Percentiles rank a stretch among this genome's conserved stretches.
These are phyloP conservation scores for Solanum hybrid DNA, from an alignment of 305 asterid species.

Conservation along the genomic window DNA sequence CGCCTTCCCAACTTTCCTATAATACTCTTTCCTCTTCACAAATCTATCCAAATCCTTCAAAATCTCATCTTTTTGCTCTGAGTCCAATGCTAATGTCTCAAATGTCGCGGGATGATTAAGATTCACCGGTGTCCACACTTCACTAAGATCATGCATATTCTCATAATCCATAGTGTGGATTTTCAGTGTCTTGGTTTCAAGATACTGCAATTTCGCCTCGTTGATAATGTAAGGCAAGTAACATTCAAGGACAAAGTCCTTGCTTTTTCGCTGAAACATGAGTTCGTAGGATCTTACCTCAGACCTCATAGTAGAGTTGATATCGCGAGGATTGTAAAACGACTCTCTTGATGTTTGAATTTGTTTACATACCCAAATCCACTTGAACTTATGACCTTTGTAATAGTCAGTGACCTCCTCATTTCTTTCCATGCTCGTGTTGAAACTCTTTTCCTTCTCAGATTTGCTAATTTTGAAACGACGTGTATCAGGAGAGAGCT, in stretches of 20 bases:
- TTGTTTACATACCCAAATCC: not conserved
- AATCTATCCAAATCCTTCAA: not conserved
- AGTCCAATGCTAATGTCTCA: not conserved
- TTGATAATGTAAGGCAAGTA: conserved; percentile 42
- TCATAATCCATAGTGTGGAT: conserved; percentile 9
- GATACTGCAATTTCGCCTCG: conserved; percentile 11
- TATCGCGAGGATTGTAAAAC: not conserved
- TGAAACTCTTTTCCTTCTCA: not conserved
- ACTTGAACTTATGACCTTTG: not conserved
- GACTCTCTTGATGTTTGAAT: not conserved
- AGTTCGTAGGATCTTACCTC: conserved; percentile 15
- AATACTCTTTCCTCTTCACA: conserved; percentile 6
- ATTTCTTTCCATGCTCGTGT: not conserved
- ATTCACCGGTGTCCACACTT: not conserved
- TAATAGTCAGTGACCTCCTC: not conserved
- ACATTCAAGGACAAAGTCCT: conserved; percentile 17
- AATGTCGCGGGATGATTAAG: not conserved
- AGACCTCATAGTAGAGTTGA: not conserved
- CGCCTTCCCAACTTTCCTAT: conserved; percentile 53
- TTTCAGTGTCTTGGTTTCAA: conserved; percentile 29
- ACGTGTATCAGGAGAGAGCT: not conserved
- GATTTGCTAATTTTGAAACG: not conserved
- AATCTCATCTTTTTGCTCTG: not conserved
- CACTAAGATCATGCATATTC: not conserved
- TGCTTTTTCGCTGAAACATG: conserved; percentile 21